Conservation (phyloP, 306 rosid species). For the Citrullus mucosospermus region DNA sequence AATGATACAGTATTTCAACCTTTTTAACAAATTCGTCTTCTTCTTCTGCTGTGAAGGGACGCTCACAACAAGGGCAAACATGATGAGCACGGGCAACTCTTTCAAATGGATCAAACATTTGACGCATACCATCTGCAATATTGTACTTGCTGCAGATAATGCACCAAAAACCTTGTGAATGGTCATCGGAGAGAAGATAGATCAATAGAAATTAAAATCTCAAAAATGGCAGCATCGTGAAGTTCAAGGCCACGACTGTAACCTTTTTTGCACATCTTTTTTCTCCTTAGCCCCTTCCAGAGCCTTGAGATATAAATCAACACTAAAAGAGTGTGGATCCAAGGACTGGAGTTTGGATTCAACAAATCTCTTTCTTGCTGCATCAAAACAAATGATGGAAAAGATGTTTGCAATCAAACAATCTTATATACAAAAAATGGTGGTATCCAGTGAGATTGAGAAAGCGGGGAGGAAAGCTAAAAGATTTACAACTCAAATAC, state of each 20-base stretch:
- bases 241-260: slow-evolving; percentile 3
- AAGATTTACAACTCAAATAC: background rate
- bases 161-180: slow-evolving; percentile 22
- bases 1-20: slow-evolving; percentile 34
- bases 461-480: background rate
- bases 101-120: slow-evolving; percentile 94
- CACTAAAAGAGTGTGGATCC: slow-evolving; percentile 47
- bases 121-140: slow-evolving; percentile 86
- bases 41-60: slow-evolving; percentile 75
- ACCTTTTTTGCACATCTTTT: slow-evolving; percentile 74
- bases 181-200: slow-evolving; percentile 5
- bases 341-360: slow-evolving; percentile 65
- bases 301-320: slow-evolving; percentile 48
- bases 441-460: background rate
- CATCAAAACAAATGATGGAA: slow-evolving; percentile 11
- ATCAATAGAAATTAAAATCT: background rate
- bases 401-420: background rate
- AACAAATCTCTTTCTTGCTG: slow-evolving; percentile 81
- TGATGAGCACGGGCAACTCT: slow-evolving; percentile 87
- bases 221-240: slow-evolving; percentile 13
- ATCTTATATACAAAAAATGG: background rate
- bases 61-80: slow-evolving; percentile 91
- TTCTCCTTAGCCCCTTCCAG: slow-evolving; percentile 73
- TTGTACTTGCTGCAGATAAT: slow-evolving; percentile 62
- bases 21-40: slow-evolving; percentile 92